A percentile compares a stretch with the other conserved stretches of the same genome.
These are phyloP conservation scores for Paecilomyces dactylethromorphus DNA, from an alignment of 2,329 filamentous ascomycete species.

Conservation along the genomic window DNA sequence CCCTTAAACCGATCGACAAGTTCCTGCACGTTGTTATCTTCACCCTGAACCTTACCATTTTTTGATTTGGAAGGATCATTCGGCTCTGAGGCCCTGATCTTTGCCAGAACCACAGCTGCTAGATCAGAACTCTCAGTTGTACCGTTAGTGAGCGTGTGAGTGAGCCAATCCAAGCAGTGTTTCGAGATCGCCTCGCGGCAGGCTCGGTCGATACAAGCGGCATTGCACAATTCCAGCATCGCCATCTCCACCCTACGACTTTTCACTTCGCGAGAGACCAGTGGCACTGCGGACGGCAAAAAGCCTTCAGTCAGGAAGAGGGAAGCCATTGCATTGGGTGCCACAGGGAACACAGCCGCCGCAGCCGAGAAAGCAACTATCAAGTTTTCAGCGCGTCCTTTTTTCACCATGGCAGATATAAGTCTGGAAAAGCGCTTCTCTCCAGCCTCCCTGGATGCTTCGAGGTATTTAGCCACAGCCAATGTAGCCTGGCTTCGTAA, in stretches of 20 bases:
- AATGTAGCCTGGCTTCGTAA: slow-evolving; percentile 77
- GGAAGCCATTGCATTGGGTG: slow-evolving; percentile 65
- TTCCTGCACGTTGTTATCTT: slow-evolving; percentile 44
- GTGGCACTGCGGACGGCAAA: slow-evolving; percentile 64
- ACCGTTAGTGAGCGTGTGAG: slow-evolving; percentile 71
- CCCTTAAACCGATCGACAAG: slow-evolving; percentile 50
- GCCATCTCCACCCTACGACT: slow-evolving; percentile 80
- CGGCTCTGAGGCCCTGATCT: slow-evolving; percentile 41
- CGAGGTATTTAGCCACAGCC: slow-evolving; percentile 75
- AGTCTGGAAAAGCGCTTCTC: slow-evolving; percentile 65
- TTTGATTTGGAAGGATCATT: slow-evolving; percentile 21
- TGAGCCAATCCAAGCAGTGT: slow-evolving; percentile 80
- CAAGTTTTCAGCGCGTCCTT: slow-evolving; percentile 78
- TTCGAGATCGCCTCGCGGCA: slow-evolving; percentile 81
- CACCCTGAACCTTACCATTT: slow-evolving; percentile 26
- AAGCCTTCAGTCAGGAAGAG: slow-evolving; percentile 89
- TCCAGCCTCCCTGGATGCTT: slow-evolving; percentile 66
- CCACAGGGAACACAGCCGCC: slow-evolving; percentile 77
- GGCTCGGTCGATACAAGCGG: slow-evolving; percentile 75
- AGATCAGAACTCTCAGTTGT: slow-evolving; percentile 46
- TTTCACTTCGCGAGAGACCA: slow-evolving; percentile 76
- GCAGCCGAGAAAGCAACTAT: slow-evolving; percentile 92
- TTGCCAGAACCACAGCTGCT: slow-evolving; percentile 70
- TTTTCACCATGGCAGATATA: slow-evolving; percentile 64
- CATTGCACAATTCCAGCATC: slow-evolving; percentile 82